Percentiles rank a stretch among this genome's conserved stretches.
Evolutionary conservation across 2,329 filamentous ascomycete species (phyloP).

Genomic region (Xylariaceae sp.): DNA sequence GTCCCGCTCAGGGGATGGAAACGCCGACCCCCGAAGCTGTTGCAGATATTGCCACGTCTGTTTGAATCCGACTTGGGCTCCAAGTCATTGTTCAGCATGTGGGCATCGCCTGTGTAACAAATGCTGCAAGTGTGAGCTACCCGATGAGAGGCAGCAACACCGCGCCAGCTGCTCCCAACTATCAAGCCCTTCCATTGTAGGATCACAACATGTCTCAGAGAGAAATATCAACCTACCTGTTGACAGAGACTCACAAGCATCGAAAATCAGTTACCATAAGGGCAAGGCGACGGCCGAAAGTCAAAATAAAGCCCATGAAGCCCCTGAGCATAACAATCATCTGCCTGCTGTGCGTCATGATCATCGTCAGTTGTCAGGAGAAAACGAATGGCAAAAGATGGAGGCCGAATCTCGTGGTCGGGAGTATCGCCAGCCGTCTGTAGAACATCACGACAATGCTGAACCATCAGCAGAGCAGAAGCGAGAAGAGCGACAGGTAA

Average conservation of each 20-base stretch:
- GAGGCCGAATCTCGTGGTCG: no score
- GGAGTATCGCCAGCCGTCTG: no score
- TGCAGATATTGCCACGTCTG: conserved; percentile 49
- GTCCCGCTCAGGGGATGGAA: conserved; percentile 31
- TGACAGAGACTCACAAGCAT: no score
- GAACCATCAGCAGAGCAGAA: background rate
- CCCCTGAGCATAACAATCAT: no score
- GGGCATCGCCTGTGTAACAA: conserved; percentile 48
- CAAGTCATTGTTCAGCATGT: conserved; percentile 43
- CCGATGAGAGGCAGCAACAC: conserved; percentile 18
- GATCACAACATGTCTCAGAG: conserved; percentile 6
- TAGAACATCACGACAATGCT: no score
- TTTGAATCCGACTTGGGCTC: conserved; percentile 36
- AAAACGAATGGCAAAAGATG: no score
- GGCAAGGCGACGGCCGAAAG: no score
- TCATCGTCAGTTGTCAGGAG: no score
- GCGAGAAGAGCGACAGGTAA: background rate
- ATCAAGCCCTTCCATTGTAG: conserved; percentile 14
- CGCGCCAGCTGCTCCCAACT: conserved; percentile 18
- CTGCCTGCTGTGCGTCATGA: no score
- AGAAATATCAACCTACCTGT: background rate
- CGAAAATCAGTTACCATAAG: no score
- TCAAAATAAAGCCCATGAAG: no score
- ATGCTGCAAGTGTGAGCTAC: conserved; percentile 37
- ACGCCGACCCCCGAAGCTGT: conserved; percentile 25